Conservation (phyloP, 768 basidiomycete genomes). For the Dentipellis fragilis region DNA sequence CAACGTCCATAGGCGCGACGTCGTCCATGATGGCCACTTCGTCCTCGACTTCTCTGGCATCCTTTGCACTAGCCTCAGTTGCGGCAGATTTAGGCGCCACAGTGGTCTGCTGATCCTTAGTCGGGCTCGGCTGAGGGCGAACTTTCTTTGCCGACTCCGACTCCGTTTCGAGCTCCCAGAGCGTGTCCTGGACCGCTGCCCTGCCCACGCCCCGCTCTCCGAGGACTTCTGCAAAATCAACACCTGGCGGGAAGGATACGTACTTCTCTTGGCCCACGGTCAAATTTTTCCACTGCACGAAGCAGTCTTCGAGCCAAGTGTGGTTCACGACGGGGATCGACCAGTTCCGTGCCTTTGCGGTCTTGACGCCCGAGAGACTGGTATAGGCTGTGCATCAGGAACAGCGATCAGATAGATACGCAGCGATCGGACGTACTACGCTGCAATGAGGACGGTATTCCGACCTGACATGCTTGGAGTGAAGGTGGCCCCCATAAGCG, state of each 20-base stretch:
- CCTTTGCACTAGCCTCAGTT: conserved; percentile 16
- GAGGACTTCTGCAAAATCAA: conserved; percentile 48
- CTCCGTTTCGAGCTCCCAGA: conserved; percentile 5
- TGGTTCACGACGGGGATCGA: conserved; percentile 84
- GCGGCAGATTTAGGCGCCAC: conserved; percentile 1
- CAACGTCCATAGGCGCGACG: conserved; percentile 15
- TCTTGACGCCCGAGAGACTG: conserved; percentile 37
- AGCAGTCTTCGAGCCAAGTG: conserved; percentile 86
- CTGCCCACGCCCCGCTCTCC: conserved; percentile 19
- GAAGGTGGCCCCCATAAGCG: conserved; percentile 66
- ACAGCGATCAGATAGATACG: neutral
- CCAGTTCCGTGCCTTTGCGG: conserved; percentile 67
- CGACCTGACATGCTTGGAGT: conserved; percentile 71
- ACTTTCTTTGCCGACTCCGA: neutral
- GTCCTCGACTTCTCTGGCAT: conserved; percentile 19
- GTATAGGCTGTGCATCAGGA: neutral
- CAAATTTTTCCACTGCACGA: conserved; percentile 65
- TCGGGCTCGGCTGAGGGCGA: neutral
- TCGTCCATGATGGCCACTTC: conserved; percentile 10
- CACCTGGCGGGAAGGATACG: conserved; percentile 53
- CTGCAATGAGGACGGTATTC: conserved; percentile 78
- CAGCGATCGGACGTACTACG: conserved; percentile 45
- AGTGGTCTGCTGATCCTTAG: neutral
- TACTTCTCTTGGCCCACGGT: conserved; percentile 60
- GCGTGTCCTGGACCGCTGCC: conserved; percentile 10